Evolutionary conservation across 2,329 filamentous ascomycete species (phyloP).

Genomic region (Fusarium sp.): DNA sequence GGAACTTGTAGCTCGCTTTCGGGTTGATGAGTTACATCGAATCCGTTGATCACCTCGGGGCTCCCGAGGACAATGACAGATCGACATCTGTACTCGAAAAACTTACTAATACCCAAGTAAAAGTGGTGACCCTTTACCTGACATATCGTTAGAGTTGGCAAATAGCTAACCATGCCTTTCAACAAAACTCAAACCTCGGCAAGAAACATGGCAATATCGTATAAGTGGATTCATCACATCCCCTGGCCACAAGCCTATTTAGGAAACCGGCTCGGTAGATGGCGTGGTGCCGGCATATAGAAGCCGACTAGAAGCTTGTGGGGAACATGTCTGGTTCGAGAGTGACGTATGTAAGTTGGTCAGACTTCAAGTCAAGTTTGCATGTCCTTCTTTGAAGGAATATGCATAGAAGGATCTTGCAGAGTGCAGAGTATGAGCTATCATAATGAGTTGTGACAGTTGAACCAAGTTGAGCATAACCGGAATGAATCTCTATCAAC

Average conservation of each 20-base stretch:
- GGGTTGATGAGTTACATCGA: slow-evolving; percentile 64
- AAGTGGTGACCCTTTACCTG: slow-evolving; percentile 19
- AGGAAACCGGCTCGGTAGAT: slow-evolving; percentile 11
- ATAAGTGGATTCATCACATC: background rate
- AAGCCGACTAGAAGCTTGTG: slow-evolving; percentile 15
- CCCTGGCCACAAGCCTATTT: slow-evolving; percentile 5
- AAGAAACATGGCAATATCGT: background rate
- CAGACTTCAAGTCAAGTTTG: background rate
- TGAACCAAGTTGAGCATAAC: background rate
- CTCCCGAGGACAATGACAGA: slow-evolving; percentile 63
- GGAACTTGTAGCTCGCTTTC: slow-evolving; percentile 61
- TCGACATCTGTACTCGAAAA: slow-evolving; percentile 61
- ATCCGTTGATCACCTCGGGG: slow-evolving; percentile 59
- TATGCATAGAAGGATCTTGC: background rate
- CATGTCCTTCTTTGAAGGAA: background rate
- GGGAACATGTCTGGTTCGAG: background rate
- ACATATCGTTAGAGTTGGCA: too few relatives aligned
- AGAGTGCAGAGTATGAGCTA: background rate
- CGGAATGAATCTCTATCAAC: background rate
- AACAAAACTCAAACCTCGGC: background rate
- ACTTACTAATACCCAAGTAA: slow-evolving; percentile 52
- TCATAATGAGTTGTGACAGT: background rate
- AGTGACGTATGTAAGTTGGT: background rate
- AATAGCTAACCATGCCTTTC: background rate
- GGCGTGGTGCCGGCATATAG: background rate